These are phyloP conservation scores for Hysterium pulicare DNA, from an alignment of 2,329 filamentous ascomycete genomes.

Conservation along the genomic window DNA sequence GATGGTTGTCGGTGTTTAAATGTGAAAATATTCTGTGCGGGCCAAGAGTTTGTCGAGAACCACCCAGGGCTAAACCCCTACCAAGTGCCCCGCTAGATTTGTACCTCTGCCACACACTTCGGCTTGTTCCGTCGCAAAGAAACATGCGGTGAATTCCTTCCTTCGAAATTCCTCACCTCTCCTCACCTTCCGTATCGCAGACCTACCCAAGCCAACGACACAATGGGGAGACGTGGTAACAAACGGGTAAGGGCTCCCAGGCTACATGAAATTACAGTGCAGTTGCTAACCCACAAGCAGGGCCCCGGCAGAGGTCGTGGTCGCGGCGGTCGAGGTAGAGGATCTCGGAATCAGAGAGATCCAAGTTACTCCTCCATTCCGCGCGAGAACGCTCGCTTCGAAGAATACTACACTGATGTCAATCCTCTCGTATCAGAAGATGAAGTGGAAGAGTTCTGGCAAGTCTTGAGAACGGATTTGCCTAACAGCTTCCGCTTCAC, in stretches of 20 bases:
- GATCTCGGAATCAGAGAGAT: conserved; percentile 41
- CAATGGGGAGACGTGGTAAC: conserved; percentile 4
- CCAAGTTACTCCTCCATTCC: conserved; percentile 59
- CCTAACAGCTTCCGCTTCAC: conserved; percentile 98
- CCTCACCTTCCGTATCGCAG: no score
- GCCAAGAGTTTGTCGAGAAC: no score
- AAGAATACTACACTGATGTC: conserved; percentile 80
- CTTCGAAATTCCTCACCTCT: no score
- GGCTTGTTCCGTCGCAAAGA: no score
- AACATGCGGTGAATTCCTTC: no score
- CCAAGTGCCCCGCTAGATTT: no score
- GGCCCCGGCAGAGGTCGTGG: conserved; percentile 27
- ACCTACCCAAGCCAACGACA: no score
- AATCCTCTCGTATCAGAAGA: conserved; percentile 72
- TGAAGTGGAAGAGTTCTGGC: conserved; percentile 82
- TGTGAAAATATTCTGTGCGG: no score
- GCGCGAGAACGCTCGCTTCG: conserved; percentile 80
- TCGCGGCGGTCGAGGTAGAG: conserved; percentile 33
- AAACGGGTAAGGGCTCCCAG: neutral
- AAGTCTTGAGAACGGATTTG: conserved; percentile 74
- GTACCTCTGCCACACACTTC: no score
- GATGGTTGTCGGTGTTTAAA: no score
- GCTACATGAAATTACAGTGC: neutral
- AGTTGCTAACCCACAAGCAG: neutral
- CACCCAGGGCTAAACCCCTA: no score